Evolutionary conservation across 2,329 filamentous ascomycete species (phyloP), one percentile per base, ranked within the genome.

Genomic region (Bisporella sp.): DNA sequence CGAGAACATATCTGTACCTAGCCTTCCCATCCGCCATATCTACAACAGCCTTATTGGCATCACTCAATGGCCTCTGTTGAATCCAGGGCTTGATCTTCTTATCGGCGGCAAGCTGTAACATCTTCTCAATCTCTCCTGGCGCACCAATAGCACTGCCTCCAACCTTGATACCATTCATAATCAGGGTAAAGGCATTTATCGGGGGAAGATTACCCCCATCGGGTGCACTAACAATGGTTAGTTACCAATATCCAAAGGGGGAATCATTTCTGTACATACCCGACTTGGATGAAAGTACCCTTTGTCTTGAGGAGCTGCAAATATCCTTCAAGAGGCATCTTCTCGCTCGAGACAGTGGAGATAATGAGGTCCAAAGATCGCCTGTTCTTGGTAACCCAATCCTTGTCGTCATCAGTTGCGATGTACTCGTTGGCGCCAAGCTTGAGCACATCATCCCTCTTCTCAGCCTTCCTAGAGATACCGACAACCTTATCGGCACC

Each of bases 311-410:
- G 21, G 21, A 21, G 21, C 21, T 21, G 21, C 21, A 21, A 21
- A 21, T 21, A 21, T 21, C 21, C 21, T 21, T 21, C 21, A 21
- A 21, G 21, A 21, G 87, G 87, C 63, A 91, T 75, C 64, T 79
- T 72, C 48, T 81, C 84, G 35, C 77, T 81, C 65, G 82, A 86
- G 61, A 85, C 84, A n/a, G 79, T 83, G 76, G 84, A 87, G 73
- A 89, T 67, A 67, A 89, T 85, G 61, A 89, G 75, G 70, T 89
- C 85, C 62, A 89, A 87, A 1, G 77, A 79, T 71, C 77, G 75
- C 61, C 69, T 62, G 66, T 81, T 76, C 8, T 21, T 9, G 31
- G 49, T 41, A n/a, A 35, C 42, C 52, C 48, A 54, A 28, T 51
- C 46, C 33, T 46, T 46, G 12, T 54, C 74, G 73, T 77, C 78